A percentile compares a stretch with the other conserved stretches of the same genome.
phyloP scores from a whole-genome alignment of 345 rosid species.

The Theobroma cacao region DNA sequence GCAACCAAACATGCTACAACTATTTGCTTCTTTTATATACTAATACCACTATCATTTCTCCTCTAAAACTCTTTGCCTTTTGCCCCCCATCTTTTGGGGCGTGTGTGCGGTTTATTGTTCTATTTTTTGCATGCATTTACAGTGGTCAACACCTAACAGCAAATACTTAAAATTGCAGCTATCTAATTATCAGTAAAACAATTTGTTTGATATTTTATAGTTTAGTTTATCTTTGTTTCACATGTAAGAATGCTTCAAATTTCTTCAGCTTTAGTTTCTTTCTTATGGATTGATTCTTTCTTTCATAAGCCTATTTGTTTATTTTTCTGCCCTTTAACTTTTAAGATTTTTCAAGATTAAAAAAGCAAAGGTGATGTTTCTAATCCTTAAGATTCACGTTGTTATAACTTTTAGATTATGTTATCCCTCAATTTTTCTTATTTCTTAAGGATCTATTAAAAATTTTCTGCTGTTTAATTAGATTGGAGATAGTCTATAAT shows the following conservation, averaged over 20 bases:
- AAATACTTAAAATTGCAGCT: neutral
- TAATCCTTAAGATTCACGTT: neutral
- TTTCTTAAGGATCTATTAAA: neutral
- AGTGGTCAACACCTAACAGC: neutral
- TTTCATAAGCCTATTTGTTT: neutral
- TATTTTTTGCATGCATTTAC: slow-evolving; percentile 5
- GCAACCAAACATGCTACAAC: neutral
- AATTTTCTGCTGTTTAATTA: slow-evolving; percentile 7
- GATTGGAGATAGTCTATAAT: neutral
- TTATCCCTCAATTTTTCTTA: neutral
- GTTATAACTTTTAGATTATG: neutral
- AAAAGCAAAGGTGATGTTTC: neutral
- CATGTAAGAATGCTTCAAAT: neutral
- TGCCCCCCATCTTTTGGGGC: neutral
- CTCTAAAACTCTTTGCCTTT: too few relatives aligned
- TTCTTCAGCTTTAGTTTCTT: neutral
- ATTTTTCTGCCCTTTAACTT: neutral
- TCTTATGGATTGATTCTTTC: neutral
- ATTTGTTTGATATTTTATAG: neutral
- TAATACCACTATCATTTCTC: neutral
- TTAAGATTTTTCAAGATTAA: neutral
- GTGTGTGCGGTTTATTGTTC: neutral
- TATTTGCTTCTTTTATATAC: neutral
- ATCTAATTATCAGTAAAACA: neutral
- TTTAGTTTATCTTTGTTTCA: neutral